Evolutionary conservation across 306 rosid species (phyloP).

Genomic region (Ziziphus jujuba): DNA sequence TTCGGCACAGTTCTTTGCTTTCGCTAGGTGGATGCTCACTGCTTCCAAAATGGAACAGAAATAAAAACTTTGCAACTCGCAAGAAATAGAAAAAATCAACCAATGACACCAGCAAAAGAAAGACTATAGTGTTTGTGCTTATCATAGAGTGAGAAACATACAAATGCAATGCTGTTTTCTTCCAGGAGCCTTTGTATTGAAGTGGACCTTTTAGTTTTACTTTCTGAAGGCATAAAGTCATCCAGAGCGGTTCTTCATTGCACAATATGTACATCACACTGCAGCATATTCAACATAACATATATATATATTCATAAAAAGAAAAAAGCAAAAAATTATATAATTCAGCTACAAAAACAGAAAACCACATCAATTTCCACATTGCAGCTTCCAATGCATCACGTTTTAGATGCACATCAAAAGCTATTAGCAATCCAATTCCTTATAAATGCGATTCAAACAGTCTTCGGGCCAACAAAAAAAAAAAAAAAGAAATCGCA

Average conservation of each 20-base stretch:
- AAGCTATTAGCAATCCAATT: not conserved
- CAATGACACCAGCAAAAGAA: not conserved
- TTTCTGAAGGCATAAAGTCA: conserved; percentile 66
- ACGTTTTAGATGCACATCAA: no score
- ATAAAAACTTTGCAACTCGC: conserved; percentile 6
- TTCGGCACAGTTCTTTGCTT: conserved; percentile 32
- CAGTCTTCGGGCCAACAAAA: not conserved
- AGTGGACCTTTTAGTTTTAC: conserved; percentile 55
- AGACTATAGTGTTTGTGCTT: not conserved
- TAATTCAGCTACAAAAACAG: not conserved
- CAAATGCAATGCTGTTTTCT: conserved; percentile 72
- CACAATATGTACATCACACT: conserved; percentile 89
- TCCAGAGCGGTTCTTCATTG: conserved; percentile 93
- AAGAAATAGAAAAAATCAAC: not conserved
- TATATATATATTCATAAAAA: no score
- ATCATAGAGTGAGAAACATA: conserved; percentile 35
- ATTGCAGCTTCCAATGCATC: not conserved
- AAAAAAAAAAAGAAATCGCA: conserved; percentile 1
- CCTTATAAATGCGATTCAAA: no score
- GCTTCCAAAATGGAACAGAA: conserved; percentile 32
- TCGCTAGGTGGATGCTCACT: conserved; percentile 56
- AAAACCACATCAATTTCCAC: not conserved
- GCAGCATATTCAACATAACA: conserved; percentile 30
- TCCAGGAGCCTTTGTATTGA: conserved; percentile 86
- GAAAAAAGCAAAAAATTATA: no score